These are phyloP conservation scores for Aureobasidium namibiae DNA, from an alignment of 2,329 filamentous ascomycete species.

Conservation along the genomic window DNA sequence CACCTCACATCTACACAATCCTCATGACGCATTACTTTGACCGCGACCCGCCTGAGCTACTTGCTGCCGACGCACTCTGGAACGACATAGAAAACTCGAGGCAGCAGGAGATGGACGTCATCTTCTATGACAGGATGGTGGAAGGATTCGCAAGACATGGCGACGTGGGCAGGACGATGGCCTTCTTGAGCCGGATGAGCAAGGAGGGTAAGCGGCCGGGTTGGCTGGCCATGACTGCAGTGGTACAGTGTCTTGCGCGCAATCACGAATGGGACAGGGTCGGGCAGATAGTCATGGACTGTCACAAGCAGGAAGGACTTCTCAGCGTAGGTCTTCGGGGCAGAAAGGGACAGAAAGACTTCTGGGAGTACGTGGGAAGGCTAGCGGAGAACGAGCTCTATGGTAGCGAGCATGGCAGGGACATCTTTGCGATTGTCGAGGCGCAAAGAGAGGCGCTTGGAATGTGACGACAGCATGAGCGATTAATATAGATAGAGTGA, in stretches of 20 bases:
- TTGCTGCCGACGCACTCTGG: constrained; percentile 53
- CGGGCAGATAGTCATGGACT: constrained; percentile 29
- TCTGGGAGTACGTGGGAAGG: constrained; percentile 21
- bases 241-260: constrained; percentile 31
- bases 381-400: constrained; percentile 15
- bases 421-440: not conserved
- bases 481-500: not conserved
- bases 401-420: not conserved
- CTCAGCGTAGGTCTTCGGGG: constrained; percentile 18
- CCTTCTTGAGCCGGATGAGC: constrained; percentile 32
- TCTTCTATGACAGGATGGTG: constrained; percentile 63
- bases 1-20: constrained; percentile 64
- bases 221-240: constrained; percentile 32
- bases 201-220: constrained; percentile 33
- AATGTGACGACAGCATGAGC: not conserved
- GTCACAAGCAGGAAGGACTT: constrained; percentile 26
- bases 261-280: constrained; percentile 29
- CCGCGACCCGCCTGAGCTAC: constrained; percentile 43
- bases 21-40: constrained; percentile 61
- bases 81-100: constrained; percentile 32
- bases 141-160: constrained; percentile 51
- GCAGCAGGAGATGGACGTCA: constrained; percentile 35
- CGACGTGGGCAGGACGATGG: constrained; percentile 41
- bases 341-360: constrained; percentile 20
- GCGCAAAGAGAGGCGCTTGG: not conserved